Percentiles rank a stretch among this genome's conserved stretches.
Evolutionary conservation across 2,329 filamentous ascomycete species (phyloP).

Genomic region (Aureobasidium pullulans): DNA sequence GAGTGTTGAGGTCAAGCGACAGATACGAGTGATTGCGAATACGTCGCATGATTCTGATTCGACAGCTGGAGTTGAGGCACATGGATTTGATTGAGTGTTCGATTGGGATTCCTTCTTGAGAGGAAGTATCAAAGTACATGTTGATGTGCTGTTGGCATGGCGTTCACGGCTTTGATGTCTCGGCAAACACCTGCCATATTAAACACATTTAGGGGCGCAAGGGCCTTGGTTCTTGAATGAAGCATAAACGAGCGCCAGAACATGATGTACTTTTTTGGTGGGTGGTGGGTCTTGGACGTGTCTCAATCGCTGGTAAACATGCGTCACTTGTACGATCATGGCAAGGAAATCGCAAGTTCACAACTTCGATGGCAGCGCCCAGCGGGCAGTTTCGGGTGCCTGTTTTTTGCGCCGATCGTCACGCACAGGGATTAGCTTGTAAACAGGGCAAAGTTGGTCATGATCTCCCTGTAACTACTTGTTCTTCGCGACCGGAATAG

Average conservation of each 20-base stretch:
- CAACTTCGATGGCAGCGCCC: neutral
- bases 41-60: neutral
- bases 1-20: neutral
- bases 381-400: constrained; percentile 1
- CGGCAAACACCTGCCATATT: neutral
- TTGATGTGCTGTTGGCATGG: neutral
- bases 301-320: neutral
- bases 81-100: neutral
- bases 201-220: neutral
- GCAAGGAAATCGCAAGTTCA: neutral
- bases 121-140: neutral
- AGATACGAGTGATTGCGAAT: neutral
- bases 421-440: neutral
- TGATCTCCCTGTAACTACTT: neutral
- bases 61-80: neutral
- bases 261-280: neutral
- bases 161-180: neutral
- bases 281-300: constrained; percentile 4
- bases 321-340: constrained; percentile 10
- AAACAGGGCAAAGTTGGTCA: constrained; percentile 8
- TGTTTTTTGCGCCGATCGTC: constrained; percentile 9
- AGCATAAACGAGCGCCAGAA: constrained; percentile 1
- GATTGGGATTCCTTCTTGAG: neutral
- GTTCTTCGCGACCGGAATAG: neutral
- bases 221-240: neutral